Conservation (phyloP, 305 asterid species). For the Solanum hybrid region DNA sequence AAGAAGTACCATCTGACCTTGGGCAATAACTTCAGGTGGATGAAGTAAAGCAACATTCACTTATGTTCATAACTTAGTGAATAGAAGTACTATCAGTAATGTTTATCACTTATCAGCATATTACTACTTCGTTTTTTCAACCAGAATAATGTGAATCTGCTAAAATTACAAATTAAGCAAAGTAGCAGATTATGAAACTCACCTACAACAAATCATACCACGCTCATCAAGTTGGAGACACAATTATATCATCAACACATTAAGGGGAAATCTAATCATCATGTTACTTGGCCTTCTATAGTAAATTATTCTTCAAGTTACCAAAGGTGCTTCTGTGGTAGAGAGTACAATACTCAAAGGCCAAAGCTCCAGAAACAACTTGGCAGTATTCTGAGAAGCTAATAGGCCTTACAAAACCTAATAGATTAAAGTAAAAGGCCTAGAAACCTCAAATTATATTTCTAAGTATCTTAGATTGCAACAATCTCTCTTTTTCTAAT, state of each 20-base stretch:
- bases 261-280: background rate
- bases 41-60: background rate
- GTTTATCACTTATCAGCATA: background rate
- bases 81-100: background rate
- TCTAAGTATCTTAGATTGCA: background rate
- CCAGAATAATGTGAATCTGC: background rate
- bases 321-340: background rate
- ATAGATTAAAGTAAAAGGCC: background rate
- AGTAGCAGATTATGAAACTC: background rate
- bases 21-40: background rate
- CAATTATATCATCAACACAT: background rate
- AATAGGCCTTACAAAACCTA: background rate
- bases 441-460: background rate
- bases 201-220: background rate
- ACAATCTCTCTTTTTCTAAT: background rate
- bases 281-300: background rate
- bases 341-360: background rate
- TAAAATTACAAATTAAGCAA: background rate
- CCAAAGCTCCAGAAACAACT: background rate
- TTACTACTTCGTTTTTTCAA: background rate
- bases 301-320: background rate
- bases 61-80: background rate
- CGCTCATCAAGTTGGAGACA: background rate
- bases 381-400: background rate
- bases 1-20: background rate